These are phyloP conservation scores for Pneumocystis oryctolagi DNA, from an alignment of 1,139 yeast species.

Conservation along the genomic window DNA sequence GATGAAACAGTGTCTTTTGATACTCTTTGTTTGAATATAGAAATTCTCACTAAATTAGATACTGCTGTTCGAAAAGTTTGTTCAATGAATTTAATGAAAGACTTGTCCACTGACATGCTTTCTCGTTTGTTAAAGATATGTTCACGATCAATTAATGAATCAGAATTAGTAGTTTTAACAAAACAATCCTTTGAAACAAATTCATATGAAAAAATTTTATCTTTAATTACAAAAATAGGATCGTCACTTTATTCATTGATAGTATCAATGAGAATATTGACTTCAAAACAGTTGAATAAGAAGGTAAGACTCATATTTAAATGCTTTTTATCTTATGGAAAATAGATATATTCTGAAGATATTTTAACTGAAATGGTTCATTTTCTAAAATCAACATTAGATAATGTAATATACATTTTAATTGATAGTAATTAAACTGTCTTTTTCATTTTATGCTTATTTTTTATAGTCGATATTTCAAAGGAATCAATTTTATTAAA, in stretches of 20 bases:
- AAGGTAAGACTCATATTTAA: neutral
- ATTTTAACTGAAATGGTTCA: constrained; percentile 31
- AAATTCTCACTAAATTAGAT: neutral
- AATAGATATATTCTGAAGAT: constrained; percentile 31
- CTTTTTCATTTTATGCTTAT: constrained; percentile 1
- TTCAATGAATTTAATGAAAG: neutral
- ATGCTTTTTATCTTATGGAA: neutral
- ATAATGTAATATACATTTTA: constrained; percentile 25
- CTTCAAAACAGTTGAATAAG: neutral
- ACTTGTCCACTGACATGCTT: neutral
- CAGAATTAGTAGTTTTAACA: neutral
- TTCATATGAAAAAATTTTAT: neutral
- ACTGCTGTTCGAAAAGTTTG: neutral
- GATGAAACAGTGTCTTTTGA: neutral
- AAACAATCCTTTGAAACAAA: neutral
- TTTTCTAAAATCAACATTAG: constrained; percentile 28
- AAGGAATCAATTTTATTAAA: neutral
- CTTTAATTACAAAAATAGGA: neutral
- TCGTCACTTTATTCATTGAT: neutral
- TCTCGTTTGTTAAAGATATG: neutral
- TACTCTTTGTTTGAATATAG: neutral
- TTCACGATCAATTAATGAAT: neutral
- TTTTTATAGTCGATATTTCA: constrained; percentile 3
- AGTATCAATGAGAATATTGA: neutral
- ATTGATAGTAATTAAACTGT: neutral